Percentiles rank a stretch among this genome's conserved stretches.
Conservation (phyloP, 2,329 filamentous ascomycete species). For the Rachicladosporium sp. region DNA sequence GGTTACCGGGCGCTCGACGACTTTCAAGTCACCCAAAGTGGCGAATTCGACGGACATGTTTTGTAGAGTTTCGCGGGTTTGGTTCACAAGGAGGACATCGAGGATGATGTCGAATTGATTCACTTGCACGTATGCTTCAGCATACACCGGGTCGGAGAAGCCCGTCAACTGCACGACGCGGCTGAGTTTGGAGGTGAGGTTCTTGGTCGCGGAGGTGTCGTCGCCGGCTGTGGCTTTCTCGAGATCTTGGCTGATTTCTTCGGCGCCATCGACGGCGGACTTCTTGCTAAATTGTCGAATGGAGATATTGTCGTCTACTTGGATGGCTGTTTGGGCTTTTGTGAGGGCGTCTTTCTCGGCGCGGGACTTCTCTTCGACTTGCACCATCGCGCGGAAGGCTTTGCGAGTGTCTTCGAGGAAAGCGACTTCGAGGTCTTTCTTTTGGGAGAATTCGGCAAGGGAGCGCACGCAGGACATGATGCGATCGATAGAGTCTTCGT, state of each 20-base stretch:
- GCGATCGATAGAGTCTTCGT: constrained; percentile 95
- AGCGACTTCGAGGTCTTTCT: constrained; percentile 80
- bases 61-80: constrained; percentile 90
- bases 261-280: constrained; percentile 65
- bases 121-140: constrained; percentile 97
- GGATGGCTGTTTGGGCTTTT: constrained; percentile 85
- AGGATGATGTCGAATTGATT: constrained; percentile 98
- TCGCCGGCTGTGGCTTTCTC: constrained; percentile 93
- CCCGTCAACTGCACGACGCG: constrained; percentile 93
- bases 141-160: constrained; percentile 96
- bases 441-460: constrained; percentile 76
- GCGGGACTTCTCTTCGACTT: constrained; percentile 93
- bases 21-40: constrained; percentile 94
- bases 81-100: constrained; percentile 92
- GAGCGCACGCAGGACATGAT: constrained; percentile 97
- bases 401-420: constrained; percentile 92
- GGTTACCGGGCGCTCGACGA: constrained; percentile 89
- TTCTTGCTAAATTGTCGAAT: constrained; percentile 92
- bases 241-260: constrained; percentile 79
- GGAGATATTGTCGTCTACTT: constrained; percentile 87
- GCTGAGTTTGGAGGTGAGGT: constrained; percentile 85
- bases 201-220: constrained; percentile 52
- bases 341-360: constrained; percentile 87
- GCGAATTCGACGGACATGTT: constrained; percentile 97
- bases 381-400: constrained; percentile 93